phyloP scores from a whole-genome alignment of 257 asterid species.

The Eucommia ulmoides region DNA sequence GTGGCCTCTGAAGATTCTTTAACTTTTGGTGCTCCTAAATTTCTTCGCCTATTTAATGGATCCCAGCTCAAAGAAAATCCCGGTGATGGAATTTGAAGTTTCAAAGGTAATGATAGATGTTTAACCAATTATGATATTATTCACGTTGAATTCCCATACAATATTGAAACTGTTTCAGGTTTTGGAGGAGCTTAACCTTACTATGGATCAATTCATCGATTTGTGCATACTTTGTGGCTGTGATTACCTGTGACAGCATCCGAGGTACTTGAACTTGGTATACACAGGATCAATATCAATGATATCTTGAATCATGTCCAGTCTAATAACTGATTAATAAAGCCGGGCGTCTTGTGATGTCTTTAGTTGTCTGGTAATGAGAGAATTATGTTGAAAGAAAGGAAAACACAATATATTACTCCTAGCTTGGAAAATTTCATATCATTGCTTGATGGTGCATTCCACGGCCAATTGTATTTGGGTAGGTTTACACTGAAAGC shows the following conservation, averaged over 20 bases:
- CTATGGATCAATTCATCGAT: slow-evolving; percentile 97
- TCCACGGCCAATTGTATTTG: no score
- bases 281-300: no score
- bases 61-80: slow-evolving; percentile 93
- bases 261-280: no score
- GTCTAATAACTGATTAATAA: no score
- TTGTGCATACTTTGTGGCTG: slow-evolving; percentile 95
- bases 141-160: slow-evolving; percentile 11
- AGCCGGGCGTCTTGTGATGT: no score
- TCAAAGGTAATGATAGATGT: slow-evolving; percentile 47
- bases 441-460: no score
- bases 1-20: slow-evolving; percentile 98
- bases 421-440: no score
- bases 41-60: slow-evolving; percentile 98
- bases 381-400: no score
- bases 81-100: slow-evolving; percentile 98
- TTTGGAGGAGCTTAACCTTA: slow-evolving; percentile 73
- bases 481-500: no score
- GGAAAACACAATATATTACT: no score
- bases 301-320: no score
- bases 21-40: slow-evolving; percentile 89
- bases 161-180: slow-evolving; percentile 31
- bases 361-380: no score
- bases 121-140: background rate
- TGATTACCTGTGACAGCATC: slow-evolving; percentile 94